Conservation (phyloP, 2,329 filamentous ascomycete species). For the Fusarium tjaetaba region DNA sequence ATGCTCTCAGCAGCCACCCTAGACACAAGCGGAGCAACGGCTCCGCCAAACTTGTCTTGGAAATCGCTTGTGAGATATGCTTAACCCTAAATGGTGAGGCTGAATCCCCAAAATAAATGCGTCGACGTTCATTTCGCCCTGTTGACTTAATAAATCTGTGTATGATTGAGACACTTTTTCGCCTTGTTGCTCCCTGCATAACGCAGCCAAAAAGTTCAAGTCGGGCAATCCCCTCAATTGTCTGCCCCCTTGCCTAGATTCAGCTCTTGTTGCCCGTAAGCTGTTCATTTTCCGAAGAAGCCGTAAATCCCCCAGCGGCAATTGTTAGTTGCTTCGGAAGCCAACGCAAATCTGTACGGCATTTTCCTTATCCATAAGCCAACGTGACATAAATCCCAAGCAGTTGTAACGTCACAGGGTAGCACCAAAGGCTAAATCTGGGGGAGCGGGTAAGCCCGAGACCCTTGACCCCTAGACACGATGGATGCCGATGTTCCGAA, state of each 20-base stretch:
- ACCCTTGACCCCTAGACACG: not conserved
- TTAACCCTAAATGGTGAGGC: not conserved
- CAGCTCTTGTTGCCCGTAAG: rapidly evolving
- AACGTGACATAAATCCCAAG: not conserved
- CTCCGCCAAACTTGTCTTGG: not conserved
- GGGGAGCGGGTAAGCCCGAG: constrained; percentile 18
- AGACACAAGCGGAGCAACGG: not conserved
- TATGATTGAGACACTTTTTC: rapidly evolving
- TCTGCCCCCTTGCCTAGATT: too few species aligned
- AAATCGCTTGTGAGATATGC: not conserved
- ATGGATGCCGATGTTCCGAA: constrained; percentile 7
- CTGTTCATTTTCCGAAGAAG: not conserved
- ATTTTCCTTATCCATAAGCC: not conserved
- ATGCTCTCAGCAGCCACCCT: not conserved
- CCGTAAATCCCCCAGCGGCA: not conserved
- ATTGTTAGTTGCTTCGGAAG: not conserved
- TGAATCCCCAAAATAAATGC: not conserved
- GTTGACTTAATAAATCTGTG: too few species aligned
- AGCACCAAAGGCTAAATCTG: constrained; percentile 4
- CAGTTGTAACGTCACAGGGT: constrained; percentile 8
- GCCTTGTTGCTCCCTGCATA: rapidly evolving
- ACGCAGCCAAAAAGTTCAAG: not conserved
- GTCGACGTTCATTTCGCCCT: too few species aligned
- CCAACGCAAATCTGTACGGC: not conserved
- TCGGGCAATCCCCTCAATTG: too few species aligned